Percentiles rank a stretch among this genome's conserved stretches.
Evolutionary conservation across 2,329 filamentous ascomycete genomes (phyloP).

Genomic region (Ceratocystis smalleyi): DNA sequence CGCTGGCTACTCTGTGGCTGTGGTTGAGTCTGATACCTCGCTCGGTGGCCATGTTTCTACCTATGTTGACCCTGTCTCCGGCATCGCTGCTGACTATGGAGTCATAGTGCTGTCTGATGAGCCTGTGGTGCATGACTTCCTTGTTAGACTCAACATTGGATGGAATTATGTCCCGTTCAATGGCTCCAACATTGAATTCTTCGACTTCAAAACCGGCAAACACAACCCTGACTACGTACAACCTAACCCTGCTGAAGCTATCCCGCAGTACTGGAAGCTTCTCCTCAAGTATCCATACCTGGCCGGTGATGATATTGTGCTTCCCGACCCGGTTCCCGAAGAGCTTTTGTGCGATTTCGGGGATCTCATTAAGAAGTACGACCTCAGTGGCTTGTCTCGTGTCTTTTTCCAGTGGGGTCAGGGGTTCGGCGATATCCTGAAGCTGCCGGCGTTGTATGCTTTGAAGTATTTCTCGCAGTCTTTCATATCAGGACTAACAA

Average conservation of each 20-base stretch:
- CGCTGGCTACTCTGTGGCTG: conserved; percentile 52
- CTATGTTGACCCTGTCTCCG: conserved; percentile 53
- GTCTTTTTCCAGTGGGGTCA: conserved; percentile 24
- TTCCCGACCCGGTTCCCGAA: conserved; percentile 31
- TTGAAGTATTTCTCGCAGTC: conserved; percentile 23
- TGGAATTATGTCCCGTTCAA: neutral
- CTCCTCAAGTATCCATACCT: conserved; percentile 10
- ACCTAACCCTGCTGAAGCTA: neutral
- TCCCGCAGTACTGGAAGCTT: conserved; percentile 4
- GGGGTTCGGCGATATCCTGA: conserved; percentile 28
- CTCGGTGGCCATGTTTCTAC: conserved; percentile 59
- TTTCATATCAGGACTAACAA: conserved; percentile 52
- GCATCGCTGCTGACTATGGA: conserved; percentile 59
- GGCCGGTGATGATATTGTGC: conserved; percentile 18
- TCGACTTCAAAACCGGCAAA: conserved; percentile 8
- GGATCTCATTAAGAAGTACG: conserved; percentile 29
- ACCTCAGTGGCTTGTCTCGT: conserved; percentile 25
- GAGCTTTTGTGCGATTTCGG: conserved; percentile 30
- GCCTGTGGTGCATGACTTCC: conserved; percentile 63
- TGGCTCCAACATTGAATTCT: neutral
- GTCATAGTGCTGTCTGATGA: conserved; percentile 57
- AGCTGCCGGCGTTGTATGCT: conserved; percentile 27
- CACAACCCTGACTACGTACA: conserved; percentile 1
- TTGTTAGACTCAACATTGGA: conserved; percentile 54
- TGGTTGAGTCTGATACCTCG: conserved; percentile 58